Percentiles rank a stretch among this genome's conserved stretches.
phyloP scores from a whole-genome alignment of 257 asterid genomes.

The Solanum okadae region DNA sequence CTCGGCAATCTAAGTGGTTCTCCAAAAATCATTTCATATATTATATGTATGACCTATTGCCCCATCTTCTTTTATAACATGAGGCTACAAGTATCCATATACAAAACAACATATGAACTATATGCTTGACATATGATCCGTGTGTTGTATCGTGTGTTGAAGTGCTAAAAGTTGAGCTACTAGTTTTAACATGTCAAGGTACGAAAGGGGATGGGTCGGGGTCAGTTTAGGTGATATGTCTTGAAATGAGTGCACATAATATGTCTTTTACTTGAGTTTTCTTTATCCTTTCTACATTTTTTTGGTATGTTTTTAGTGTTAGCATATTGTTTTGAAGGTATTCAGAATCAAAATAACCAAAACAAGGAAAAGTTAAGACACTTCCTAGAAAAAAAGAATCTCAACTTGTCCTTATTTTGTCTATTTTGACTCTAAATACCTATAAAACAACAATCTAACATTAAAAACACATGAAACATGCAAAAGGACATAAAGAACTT shows the following conservation, averaged over 20 bases:
- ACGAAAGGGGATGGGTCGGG: not conserved
- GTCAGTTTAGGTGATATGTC: not conserved
- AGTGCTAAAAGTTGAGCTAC: not conserved
- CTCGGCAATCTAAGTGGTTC: not conserved
- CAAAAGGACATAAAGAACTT: not conserved
- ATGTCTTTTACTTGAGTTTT: not conserved
- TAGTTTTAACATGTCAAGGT: not conserved
- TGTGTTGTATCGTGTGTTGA: not conserved
- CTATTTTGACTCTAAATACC: not conserved
- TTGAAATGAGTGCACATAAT: not conserved
- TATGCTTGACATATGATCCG: not conserved
- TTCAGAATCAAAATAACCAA: not conserved
- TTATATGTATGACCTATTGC: not conserved
- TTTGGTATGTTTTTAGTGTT: not conserved
- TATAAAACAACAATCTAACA: too few species aligned
- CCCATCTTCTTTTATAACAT: not conserved
- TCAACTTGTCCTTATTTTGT: not conserved
- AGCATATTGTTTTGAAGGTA: not conserved
- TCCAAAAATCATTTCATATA: not conserved
- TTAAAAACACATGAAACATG: not conserved
- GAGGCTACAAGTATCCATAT: not conserved
- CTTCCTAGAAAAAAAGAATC: not conserved
- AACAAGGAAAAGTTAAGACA: not conserved
- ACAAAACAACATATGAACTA: not conserved
- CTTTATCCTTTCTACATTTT: not conserved